Percentiles rank a stretch among this genome's conserved stretches.
Conservation (phyloP, 1,284 basidiomycete species). For the Marasmius oreades region DNA sequence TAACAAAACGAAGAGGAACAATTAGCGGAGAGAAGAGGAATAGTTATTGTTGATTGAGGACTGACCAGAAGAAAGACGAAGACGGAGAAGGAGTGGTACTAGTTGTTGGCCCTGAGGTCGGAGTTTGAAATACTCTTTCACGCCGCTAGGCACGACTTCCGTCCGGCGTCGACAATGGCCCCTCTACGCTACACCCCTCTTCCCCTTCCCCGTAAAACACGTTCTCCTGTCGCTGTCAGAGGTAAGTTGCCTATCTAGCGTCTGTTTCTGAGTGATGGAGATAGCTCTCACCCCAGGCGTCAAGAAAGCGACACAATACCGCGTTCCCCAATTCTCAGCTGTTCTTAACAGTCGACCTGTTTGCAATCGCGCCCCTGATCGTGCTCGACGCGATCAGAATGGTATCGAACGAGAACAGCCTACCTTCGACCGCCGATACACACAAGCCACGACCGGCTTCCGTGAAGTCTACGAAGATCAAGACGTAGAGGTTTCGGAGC, state of each 20-base stretch:
- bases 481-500: not conserved
- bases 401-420: not conserved
- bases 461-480: slow-evolving; percentile 6
- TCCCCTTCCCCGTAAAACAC: slow-evolving; percentile 1
- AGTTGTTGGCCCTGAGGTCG: not conserved
- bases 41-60: not conserved
- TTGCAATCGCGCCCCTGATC: not conserved
- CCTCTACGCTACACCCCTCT: slow-evolving; percentile 5
- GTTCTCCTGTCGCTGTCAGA: not conserved
- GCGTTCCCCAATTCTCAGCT: not conserved
- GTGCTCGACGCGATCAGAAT: not conserved
- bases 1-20: slow-evolving; percentile 5
- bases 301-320: not conserved
- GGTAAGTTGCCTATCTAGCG: not conserved
- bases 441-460: not conserved
- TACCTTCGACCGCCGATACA: slow-evolving; percentile 6
- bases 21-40: slow-evolving; percentile 18
- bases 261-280: not conserved
- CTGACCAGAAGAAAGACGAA: slow-evolving; percentile 4
- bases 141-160: not conserved
- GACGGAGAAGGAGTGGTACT: not conserved
- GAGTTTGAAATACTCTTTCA: not conserved
- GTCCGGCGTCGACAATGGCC: slow-evolving; percentile 3
- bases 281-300: not conserved
- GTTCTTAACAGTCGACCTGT: not conserved